Base-by-base conservation (phyloP, 1,284 basidiomycete species). In the Ustilago crameri region DNA sequence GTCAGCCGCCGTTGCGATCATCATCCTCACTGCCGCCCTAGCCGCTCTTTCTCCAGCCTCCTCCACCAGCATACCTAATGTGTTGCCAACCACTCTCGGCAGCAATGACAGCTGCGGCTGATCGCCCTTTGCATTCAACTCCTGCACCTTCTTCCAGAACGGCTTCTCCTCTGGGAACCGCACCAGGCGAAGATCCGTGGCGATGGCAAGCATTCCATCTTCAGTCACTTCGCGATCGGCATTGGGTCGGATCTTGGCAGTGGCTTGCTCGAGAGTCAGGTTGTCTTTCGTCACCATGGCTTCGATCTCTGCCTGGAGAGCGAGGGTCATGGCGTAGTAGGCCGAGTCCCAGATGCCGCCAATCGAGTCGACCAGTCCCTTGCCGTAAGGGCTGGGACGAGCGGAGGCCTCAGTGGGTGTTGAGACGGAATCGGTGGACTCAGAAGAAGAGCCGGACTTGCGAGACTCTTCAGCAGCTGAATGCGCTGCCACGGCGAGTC, bases 341-440 rank as follows among this genome's bases (percentile, higher is more conserved):
- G 83, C 82, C 2, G 83, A 80, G 47, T 85, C 84, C 45, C 79
- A 74, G 27, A 85, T 75, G 0, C 85, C 85, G n/a, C 84, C 85
- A 14, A 85, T 78, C 5, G 80, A 78, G 60, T 85, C 85, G 17
- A 85, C 72, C 20, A 85, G 73, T 3, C 85, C 85, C 3, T 81
- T 73, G 1, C 84, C 84, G 46, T 82, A 79, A 0, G 83, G 81
- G 0, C 79, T 52, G 46, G 32, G 35, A 15, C 23, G n/a, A 3
- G 41, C 47, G 46, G 37, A 35, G 8, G 37, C 8, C 2, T 46
- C 51, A 5, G 24, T 5, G 17, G 24, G 14, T 17, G 44, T 27
- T 5, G 42, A 12, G 18, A 27, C 42, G 17, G 51, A 32, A n/a
- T 69, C 48, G 34, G 35, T 38, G 9, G 60, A 43, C 27, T 64